Evolutionary conservation across 305 asterid genomes (phyloP).

Genomic region (Fraxinus platypoda): DNA sequence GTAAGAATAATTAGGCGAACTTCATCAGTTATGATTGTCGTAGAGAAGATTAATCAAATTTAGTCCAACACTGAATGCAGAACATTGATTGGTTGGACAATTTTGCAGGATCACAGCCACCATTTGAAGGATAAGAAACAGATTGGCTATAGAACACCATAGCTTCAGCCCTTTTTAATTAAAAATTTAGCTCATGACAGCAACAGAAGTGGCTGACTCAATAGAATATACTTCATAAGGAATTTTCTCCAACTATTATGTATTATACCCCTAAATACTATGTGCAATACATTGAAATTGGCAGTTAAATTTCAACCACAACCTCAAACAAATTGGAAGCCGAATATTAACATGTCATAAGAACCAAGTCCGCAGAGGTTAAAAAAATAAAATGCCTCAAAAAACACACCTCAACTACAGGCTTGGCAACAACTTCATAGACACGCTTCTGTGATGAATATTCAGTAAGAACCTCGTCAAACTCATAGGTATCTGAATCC

Average conservation of each 20-base stretch:
- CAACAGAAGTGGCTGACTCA: constrained; percentile 7
- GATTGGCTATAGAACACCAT: not conserved
- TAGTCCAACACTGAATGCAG: not conserved
- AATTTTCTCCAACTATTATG: constrained; percentile 10
- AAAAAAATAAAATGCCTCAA: constrained; percentile 14
- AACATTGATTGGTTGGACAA: not conserved
- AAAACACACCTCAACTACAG: constrained; percentile 89
- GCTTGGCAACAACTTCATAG: constrained; percentile 98
- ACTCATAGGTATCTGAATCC: constrained; percentile 97
- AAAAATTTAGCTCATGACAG: constrained; percentile 11
- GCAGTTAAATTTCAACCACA: not conserved
- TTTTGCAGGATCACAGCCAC: not conserved
- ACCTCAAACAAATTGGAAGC: not conserved
- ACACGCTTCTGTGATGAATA: constrained; percentile 96
- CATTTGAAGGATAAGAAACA: not conserved
- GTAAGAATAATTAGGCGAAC: not conserved
- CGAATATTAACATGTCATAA: constrained; percentile 2
- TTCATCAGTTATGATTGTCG: not conserved
- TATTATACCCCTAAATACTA: not conserved
- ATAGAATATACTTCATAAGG: not conserved
- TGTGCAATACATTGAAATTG: not conserved
- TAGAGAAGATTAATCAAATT: not conserved
- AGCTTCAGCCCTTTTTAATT: not conserved
- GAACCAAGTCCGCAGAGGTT: not conserved
- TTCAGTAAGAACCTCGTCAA: constrained; percentile 93